Evolutionary conservation across 2,329 filamentous ascomycete genomes (phyloP).

Genomic region (Stenocarpella maydis): DNA sequence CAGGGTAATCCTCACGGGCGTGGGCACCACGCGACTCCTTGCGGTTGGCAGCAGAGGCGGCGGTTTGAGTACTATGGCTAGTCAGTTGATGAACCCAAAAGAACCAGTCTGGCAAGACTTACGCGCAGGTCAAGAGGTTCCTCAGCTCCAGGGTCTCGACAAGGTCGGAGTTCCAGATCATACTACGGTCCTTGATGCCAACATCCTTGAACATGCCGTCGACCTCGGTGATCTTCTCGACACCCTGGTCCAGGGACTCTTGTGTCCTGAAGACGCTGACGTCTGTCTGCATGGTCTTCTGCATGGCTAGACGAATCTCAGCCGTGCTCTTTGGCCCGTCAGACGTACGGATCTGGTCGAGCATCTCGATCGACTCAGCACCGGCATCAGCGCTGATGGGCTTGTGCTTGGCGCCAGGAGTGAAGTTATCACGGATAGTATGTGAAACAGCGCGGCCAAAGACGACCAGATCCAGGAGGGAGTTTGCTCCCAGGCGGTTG

Average conservation of each 20-base stretch:
- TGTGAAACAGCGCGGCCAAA: slow-evolving; percentile 98
- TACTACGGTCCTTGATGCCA: slow-evolving; percentile 96
- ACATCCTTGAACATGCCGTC: slow-evolving; percentile 83
- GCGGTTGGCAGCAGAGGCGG: slow-evolving; percentile 86
- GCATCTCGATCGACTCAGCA: slow-evolving; percentile 83
- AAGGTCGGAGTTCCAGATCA: slow-evolving; percentile 99
- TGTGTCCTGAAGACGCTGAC: slow-evolving; percentile 97
- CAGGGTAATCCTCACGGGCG: slow-evolving; percentile 94
- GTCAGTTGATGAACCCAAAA: slow-evolving; percentile 35
- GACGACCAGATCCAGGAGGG: slow-evolving; percentile 94
- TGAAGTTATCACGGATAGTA: slow-evolving; percentile 94
- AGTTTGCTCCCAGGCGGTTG: slow-evolving; percentile 98
- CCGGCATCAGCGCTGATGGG: slow-evolving; percentile 85
- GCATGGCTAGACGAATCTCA: slow-evolving; percentile 91
- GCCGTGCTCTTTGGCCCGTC: slow-evolving; percentile 86
- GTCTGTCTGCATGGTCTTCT: slow-evolving; percentile 98
- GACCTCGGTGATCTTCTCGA: slow-evolving; percentile 84
- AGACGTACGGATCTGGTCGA: slow-evolving; percentile 86
- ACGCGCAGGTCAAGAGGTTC: slow-evolving; percentile 96
- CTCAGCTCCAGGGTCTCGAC: slow-evolving; percentile 95
- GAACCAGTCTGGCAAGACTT: slow-evolving; percentile 55
- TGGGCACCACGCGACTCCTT: slow-evolving; percentile 98
- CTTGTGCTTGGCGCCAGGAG: slow-evolving; percentile 81
- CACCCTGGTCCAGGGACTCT: slow-evolving; percentile 92
- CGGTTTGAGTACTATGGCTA: slow-evolving; percentile 80